These are phyloP conservation scores for Fagus sylvatica DNA, from an alignment of 306 rosid species.

Conservation along the genomic window DNA sequence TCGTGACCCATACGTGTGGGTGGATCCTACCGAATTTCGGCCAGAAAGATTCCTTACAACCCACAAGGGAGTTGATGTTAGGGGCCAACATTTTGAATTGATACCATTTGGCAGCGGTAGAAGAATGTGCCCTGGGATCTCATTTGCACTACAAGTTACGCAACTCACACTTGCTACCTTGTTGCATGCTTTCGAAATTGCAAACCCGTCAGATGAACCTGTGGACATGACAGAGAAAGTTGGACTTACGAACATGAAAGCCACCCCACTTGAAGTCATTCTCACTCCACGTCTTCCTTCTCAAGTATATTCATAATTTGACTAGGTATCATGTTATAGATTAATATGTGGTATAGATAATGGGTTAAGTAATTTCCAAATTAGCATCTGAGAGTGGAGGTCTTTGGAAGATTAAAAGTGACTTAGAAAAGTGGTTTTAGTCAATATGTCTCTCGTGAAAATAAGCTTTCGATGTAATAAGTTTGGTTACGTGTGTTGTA, in stretches of 20 bases:
- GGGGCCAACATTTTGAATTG: constrained; percentile 31
- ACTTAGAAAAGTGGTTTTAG: too few relatives aligned
- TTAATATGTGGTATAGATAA: too few relatives aligned
- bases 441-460: too few relatives aligned
- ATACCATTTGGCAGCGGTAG: constrained; percentile 48
- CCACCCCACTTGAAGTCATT: constrained; percentile 1
- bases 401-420: too few relatives aligned
- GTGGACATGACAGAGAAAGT: constrained; percentile 37
- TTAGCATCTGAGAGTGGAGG: too few relatives aligned
- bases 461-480: too few relatives aligned
- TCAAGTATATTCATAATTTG: neutral
- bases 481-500: too few relatives aligned
- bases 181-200: constrained; percentile 33
- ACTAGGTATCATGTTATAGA: too few relatives aligned
- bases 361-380: too few relatives aligned
- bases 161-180: constrained; percentile 25
- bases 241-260: constrained; percentile 29
- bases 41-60: constrained; percentile 43
- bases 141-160: constrained; percentile 19
- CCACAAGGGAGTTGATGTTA: constrained; percentile 22
- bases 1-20: constrained; percentile 25
- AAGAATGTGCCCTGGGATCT: constrained; percentile 37
- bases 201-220: neutral
- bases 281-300: constrained; percentile 15
- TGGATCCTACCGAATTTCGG: constrained; percentile 23